Evolutionary conservation across 495 filamentous ascomycete genomes (phyloP), one percentile per base, ranked within the genome.

Genomic region (Tuber calosporum): DNA sequence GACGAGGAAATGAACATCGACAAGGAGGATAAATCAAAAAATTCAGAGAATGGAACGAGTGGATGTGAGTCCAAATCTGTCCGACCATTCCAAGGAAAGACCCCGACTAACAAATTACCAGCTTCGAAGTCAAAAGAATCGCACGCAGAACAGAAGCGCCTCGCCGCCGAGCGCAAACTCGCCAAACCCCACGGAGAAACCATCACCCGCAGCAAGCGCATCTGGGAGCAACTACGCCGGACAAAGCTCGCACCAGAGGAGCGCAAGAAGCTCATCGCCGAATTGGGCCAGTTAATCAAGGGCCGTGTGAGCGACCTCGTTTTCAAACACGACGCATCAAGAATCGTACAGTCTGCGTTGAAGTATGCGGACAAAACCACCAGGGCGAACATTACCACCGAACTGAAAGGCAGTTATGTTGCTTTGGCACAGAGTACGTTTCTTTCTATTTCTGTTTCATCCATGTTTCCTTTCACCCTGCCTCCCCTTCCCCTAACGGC

Each of bases 281-380:
- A 98, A 85, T 86, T 98, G 8, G 97, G 93, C 82, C 88, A 89
- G 69, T 94, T 98, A 77, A 91, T 97, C 79, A 96, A 91, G 8
- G 93, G 93, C 34, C 87, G 90, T 26, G 90, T 98, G 78, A 93
- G 92, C 81, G 96, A 97, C 68, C 96, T 97, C 75, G 94, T 97
- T 37, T 91, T 99, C 85, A 99, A 98, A 86, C 96, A 99, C 82
- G 96, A 99, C 80, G 92, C 93, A 15, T 95, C 97, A 37, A 87
- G 96, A 70, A 92, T 97, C 67, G 89, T 99, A 40, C 96, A 99
- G 85, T 97, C 93, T 11, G 94, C 93, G 40, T 86, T 99, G 83
- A 99, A 98, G 83, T 98, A 98, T 82, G 92, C 92, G 45, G 96
- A 91, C 73, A 85, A 88, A 36, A 88, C 89, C 73, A 94, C 97